Evolutionary conservation across 345 rosid species (phyloP), one percentile per base, ranked within the genome.

Genomic region (Populus ilicifolia): DNA sequence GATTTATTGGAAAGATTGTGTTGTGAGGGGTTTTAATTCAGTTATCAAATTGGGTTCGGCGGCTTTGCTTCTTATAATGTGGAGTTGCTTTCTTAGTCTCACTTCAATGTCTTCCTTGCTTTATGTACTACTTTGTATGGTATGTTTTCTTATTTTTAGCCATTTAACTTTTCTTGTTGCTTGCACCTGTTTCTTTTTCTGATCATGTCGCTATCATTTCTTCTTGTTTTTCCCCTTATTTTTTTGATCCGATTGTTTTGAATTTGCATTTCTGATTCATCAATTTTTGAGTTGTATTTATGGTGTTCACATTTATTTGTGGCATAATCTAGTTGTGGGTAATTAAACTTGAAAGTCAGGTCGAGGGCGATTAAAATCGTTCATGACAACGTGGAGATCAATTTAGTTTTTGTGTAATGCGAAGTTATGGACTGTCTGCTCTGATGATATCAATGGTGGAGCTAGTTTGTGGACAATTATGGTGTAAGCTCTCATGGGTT

Each of bases 71-170:
- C 79, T 93, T 76, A 96, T 96, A 52, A 92, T 96, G 92, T 96
- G 99, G 99, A 93, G 97, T 80, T 93, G 92, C 87, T 96, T 96
- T 85, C 94, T 96, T 75, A 93, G 97, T 83, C 85, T 96, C 83
- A 93, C 99, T 83, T 96, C 99, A 8, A 80, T 92, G 67, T 84
- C 97, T 80, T 91, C 94, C 91, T 80, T 96, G 90, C 70, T 91
- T 77, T 96, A 92, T 84, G 94, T 91, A 38, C 88, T 96, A 33
- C 80, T 90, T 67, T 87, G 91, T 82, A 91, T 93, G 97, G 99
- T 96, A 91, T n/a, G 90, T n/a, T 39, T 69, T 75, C 79, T 77
- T 46, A 68, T 67, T 72, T 5, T 1, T 59, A 70, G 23, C 14
- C 29, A 16, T 56, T 17, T 5, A 8, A 35, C n/a, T 64, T 69